A percentile compares a stretch with the other conserved stretches of the same genome.
Conservation (phyloP, 2,329 filamentous ascomycete genomes). For the Scedosporium boydii region DNA sequence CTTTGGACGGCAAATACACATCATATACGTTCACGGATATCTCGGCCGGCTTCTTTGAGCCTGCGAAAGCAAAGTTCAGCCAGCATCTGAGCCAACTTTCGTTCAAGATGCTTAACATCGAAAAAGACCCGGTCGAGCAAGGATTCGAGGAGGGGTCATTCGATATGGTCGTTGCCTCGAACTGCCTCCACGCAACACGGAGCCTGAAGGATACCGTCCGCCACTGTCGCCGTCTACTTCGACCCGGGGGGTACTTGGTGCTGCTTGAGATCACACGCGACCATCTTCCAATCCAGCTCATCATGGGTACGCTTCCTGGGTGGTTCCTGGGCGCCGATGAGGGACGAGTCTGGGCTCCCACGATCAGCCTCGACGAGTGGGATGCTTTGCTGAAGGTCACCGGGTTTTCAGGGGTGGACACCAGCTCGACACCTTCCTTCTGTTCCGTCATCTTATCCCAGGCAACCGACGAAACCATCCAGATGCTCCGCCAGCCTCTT, state of each 20-base stretch:
- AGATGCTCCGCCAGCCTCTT: background rate
- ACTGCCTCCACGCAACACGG: conserved; percentile 27
- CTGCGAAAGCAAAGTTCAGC: conserved; percentile 20
- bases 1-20: conserved; percentile 18
- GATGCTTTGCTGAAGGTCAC: background rate
- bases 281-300: conserved; percentile 8
- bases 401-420: conserved; percentile 9
- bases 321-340: conserved; percentile 19
- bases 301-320: conserved; percentile 17
- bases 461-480: background rate
- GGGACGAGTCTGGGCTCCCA: conserved; percentile 9
- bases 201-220: conserved; percentile 14
- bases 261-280: conserved; percentile 27
- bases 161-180: conserved; percentile 29
- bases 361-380: background rate
- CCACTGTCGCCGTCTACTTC: conserved; percentile 26
- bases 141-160: conserved; percentile 20
- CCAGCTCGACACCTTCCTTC: background rate
- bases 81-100: conserved; percentile 7
- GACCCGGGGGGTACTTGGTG: conserved; percentile 35
- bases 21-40: conserved; percentile 37
- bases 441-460: conserved; percentile 7
- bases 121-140: conserved; percentile 18
- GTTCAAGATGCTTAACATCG: conserved; percentile 15
- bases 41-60: conserved; percentile 28